A percentile compares a stretch with the other conserved stretches of the same genome.
Conservation (phyloP, 2,329 filamentous ascomycete species). For the Botrytis deweyae region DNA sequence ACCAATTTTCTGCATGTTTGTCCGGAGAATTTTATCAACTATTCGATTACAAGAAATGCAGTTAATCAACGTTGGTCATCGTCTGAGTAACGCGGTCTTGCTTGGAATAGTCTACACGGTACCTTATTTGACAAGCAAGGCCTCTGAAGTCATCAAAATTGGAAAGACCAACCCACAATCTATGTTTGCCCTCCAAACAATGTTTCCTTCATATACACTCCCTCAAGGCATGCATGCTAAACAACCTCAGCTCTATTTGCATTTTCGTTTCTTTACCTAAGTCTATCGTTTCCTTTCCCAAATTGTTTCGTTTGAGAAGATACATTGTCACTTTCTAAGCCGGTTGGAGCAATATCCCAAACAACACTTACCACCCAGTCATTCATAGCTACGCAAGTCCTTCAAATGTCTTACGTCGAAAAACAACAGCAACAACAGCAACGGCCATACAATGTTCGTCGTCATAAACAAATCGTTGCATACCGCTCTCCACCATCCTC, state of each 20-base stretch:
- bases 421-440: not conserved
- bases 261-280: not conserved
- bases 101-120: not conserved
- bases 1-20: not conserved
- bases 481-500: not conserved
- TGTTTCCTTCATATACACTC: not conserved
- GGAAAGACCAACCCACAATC: constrained; percentile 2
- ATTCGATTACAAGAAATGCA: not conserved
- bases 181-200: not conserved
- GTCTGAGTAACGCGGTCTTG: not conserved
- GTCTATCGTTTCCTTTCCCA: not conserved
- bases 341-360: not conserved
- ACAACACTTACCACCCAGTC: not conserved
- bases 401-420: not conserved
- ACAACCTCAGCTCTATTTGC: not conserved
- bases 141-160: not conserved
- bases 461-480: constrained; percentile 3
- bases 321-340: not conserved
- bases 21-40: not conserved
- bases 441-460: not conserved
- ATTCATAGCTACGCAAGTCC: not conserved
- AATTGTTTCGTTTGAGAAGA: not conserved
- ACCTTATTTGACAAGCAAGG: not conserved
- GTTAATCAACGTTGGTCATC: not conserved
- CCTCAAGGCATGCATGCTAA: constrained; percentile 1